Base-by-base conservation (phyloP, 768 basidiomycete species). In the Hericium erinaceus region DNA sequence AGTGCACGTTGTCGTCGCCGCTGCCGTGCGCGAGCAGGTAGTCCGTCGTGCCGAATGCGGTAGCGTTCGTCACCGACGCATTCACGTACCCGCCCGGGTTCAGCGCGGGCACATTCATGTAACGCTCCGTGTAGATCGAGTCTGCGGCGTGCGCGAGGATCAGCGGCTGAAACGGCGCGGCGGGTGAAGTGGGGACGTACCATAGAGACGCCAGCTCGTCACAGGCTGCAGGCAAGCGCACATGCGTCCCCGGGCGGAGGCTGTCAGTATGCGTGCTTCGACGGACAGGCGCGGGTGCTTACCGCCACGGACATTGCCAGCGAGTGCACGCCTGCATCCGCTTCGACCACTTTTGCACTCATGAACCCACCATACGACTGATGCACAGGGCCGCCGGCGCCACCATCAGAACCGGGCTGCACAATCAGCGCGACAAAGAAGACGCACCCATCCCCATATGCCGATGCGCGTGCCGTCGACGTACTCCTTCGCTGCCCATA, bases 1-100 rank as follows among this genome's bases (percentile, higher is more conserved):
- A 94, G 71, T 99, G 97, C 48, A 99, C 94, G 66, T 98, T 98
- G 68, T 98, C 95, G 68, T 98, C 95, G 9, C 87, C 95, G 63
- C 86, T 92, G 33, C 97, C 97, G 65, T 98, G 95, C 10, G 89
- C 90, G 55, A 98, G 81, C 52, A 95, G 69, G 69, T 81, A 98
- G 62, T 92, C 81, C 33, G 86, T 78, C 57, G 88, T 75, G 61
- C 80, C 73, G 77, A 98, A 99, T 3, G 85, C 92, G 10, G 85
- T 86, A 52, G 97, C 92, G 66, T 91, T 85, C 57, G 87, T 84
- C 56, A 99, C 87, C 0, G 91, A 90, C 16, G 90, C 88, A 51
- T 87, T 92, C 63, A 87, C 72, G 74, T 99, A 99, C n/a, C 97
- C 97, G 0, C 75, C 83, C 0, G 80, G 80, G 69, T 98, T 98